Conservation (phyloP, 2,329 filamentous ascomycete genomes). For the Pseudogymnoascus sp. region DNA sequence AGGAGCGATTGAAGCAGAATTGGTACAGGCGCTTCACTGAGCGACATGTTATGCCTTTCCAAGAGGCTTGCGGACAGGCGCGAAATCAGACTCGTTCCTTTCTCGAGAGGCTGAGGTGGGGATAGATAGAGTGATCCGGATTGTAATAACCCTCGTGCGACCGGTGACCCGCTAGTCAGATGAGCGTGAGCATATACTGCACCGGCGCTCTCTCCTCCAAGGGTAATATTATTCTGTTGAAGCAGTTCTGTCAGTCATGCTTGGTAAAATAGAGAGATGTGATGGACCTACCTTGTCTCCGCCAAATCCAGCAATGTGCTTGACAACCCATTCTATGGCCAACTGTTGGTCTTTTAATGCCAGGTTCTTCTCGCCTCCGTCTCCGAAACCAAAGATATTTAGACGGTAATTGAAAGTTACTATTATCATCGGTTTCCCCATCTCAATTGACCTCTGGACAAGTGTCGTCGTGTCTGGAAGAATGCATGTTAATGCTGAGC, state of each 20-base stretch:
- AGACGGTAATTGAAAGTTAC: slow-evolving; percentile 40
- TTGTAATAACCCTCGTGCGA: slow-evolving; percentile 34
- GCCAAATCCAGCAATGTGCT: slow-evolving; percentile 26
- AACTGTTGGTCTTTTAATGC: slow-evolving; percentile 33
- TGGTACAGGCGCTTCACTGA: slow-evolving; percentile 29
- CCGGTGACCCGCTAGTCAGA: slow-evolving; percentile 30
- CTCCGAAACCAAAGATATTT: slow-evolving; percentile 41
- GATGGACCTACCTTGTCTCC: slow-evolving; percentile 25
- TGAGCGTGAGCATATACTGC: slow-evolving; percentile 41
- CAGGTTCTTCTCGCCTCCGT: slow-evolving; percentile 35
- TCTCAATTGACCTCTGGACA: slow-evolving; percentile 32
- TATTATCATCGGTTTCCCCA: slow-evolving; percentile 35
- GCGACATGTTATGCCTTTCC: slow-evolving; percentile 25
- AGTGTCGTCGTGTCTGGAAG: slow-evolving; percentile 17
- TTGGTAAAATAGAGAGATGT: background rate
- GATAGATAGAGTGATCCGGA: slow-evolving; percentile 41
- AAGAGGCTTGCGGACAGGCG: slow-evolving; percentile 27
- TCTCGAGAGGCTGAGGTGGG: slow-evolving; percentile 34
- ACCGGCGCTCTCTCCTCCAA: slow-evolving; percentile 42
- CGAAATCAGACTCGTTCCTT: slow-evolving; percentile 30
- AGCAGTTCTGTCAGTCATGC: background rate
- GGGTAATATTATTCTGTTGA: slow-evolving; percentile 34
- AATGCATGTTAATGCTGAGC: too few relatives aligned
- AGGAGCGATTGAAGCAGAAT: slow-evolving; percentile 32
- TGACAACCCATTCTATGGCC: slow-evolving; percentile 30